A percentile compares a stretch with the other conserved stretches of the same genome.
Conservation (phyloP, 176 grass and related monocot genomes). For the Pontederia crassipes region DNA sequence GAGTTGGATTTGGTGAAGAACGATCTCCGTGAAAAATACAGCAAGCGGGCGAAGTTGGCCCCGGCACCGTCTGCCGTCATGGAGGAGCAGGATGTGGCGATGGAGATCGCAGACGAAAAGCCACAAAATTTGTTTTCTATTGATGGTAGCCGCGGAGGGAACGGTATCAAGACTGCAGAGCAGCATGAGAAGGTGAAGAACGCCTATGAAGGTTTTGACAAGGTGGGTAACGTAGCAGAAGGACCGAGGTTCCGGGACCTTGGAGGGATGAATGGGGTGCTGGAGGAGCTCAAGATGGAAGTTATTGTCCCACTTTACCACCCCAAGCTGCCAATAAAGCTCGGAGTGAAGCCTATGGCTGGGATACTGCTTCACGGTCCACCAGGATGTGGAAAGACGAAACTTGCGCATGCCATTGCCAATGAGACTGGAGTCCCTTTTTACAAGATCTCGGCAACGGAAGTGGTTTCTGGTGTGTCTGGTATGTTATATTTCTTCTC, state of each 20-base stretch:
- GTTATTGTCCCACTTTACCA: slow-evolving; percentile 78
- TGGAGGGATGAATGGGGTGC: slow-evolving; percentile 51
- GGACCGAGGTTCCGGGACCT: slow-evolving; percentile 56
- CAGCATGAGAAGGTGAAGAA: slow-evolving; percentile 22
- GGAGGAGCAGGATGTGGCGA: slow-evolving; percentile 43
- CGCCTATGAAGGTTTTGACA: background rate
- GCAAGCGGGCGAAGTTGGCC: slow-evolving; percentile 25
- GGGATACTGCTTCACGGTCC: slow-evolving; percentile 76
- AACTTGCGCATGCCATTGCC: slow-evolving; percentile 71
- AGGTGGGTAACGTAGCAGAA: slow-evolving; percentile 7
- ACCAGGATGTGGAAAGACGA: slow-evolving; percentile 82
- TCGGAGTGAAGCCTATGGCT: slow-evolving; percentile 65
- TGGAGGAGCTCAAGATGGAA: slow-evolving; percentile 84
- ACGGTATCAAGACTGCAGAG: slow-evolving; percentile 1
- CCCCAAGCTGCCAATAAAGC: slow-evolving; percentile 47
- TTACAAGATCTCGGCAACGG: slow-evolving; percentile 85
- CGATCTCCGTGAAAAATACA: slow-evolving; percentile 44
- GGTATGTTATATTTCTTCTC: slow-evolving; percentile 28
- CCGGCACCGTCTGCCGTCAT: background rate
- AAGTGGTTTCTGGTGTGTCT: slow-evolving; percentile 78
- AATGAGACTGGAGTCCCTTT: slow-evolving; percentile 84
- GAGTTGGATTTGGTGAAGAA: slow-evolving; percentile 53
- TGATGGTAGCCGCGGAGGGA: slow-evolving; percentile 18
- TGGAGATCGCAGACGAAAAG: slow-evolving; percentile 47
- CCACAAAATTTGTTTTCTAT: slow-evolving; percentile 21